A percentile compares a stretch with the other conserved stretches of the same genome.
Evolutionary conservation across 1,284 basidiomycete genomes (phyloP).

Genomic region (Salmacisia buchloeana): DNA sequence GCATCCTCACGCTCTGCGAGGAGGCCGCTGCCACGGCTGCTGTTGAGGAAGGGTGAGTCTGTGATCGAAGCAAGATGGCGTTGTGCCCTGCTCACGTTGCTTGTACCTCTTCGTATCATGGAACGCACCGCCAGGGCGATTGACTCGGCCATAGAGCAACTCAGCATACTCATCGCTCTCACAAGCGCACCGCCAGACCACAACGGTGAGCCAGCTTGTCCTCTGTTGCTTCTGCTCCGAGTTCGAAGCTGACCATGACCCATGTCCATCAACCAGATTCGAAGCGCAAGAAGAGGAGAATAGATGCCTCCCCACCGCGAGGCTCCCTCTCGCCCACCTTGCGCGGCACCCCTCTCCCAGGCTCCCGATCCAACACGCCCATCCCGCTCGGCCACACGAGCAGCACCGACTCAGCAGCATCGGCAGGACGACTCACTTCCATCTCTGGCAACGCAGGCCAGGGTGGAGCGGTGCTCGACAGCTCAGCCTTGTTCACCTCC

Average conservation of each 20-base stretch:
- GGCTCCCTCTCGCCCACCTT: slow-evolving; percentile 4
- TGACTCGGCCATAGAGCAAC: slow-evolving; percentile 35
- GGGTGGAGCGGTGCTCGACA: background rate
- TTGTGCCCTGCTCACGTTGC: background rate
- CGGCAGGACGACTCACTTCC: background rate
- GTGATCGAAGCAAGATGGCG: slow-evolving; percentile 19
- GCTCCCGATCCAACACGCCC: background rate
- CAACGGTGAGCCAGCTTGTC: background rate
- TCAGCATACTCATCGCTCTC: slow-evolving; percentile 35
- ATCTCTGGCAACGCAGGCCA: background rate
- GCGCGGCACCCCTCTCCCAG: background rate
- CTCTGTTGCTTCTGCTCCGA: background rate
- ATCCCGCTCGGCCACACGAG: background rate
- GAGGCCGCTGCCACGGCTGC: slow-evolving; percentile 25
- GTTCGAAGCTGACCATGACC: background rate
- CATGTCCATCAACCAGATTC: background rate
- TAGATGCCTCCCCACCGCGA: slow-evolving; percentile 6
- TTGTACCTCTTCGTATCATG: background rate
- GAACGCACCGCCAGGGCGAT: slow-evolving; percentile 20
- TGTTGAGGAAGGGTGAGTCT: slow-evolving; percentile 25
- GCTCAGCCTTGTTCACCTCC: background rate
- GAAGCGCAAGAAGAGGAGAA: slow-evolving; percentile 11
- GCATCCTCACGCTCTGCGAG: slow-evolving; percentile 15
- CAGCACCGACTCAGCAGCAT: background rate
- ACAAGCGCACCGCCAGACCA: slow-evolving; percentile 1